phyloP scores from a whole-genome alignment of 2,329 filamentous ascomycete genomes.

The Ophiostoma novo-ulmi region DNA sequence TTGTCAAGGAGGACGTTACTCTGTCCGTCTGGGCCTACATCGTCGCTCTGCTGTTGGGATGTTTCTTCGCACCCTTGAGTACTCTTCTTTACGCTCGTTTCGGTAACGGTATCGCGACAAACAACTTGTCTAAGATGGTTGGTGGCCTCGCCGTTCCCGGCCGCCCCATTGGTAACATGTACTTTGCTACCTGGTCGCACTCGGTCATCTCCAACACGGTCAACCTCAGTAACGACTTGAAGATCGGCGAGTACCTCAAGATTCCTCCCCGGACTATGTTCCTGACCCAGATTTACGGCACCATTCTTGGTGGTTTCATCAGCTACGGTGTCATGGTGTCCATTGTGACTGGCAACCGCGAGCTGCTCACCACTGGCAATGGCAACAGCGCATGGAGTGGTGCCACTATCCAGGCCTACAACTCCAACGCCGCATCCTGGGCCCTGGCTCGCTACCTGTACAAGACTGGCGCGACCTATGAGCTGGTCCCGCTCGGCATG shows the following conservation, averaged over 20 bases:
- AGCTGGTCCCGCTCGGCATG: slow-evolving; percentile 48
- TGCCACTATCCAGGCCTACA: slow-evolving; percentile 46
- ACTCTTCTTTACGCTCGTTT: slow-evolving; percentile 48
- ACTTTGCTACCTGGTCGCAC: slow-evolving; percentile 56
- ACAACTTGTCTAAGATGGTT: slow-evolving; percentile 55
- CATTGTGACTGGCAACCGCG: slow-evolving; percentile 47
- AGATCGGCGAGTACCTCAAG: slow-evolving; percentile 58
- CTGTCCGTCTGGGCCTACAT: slow-evolving; percentile 46
- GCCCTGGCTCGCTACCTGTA: slow-evolving; percentile 52
- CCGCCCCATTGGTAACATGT: slow-evolving; percentile 52
- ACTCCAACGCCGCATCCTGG: slow-evolving; percentile 45
- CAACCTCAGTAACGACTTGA: slow-evolving; percentile 48
- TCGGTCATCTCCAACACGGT: slow-evolving; percentile 50
- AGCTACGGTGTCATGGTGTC: slow-evolving; percentile 46
- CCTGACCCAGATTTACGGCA: slow-evolving; percentile 51
- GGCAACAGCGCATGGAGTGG: slow-evolving; percentile 51
- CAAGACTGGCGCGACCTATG: slow-evolving; percentile 40
- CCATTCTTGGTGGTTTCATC: slow-evolving; percentile 48
- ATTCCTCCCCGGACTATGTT: slow-evolving; percentile 53
- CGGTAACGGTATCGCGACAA: slow-evolving; percentile 54
- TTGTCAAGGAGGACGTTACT: slow-evolving; percentile 43
- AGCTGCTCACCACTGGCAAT: slow-evolving; percentile 41
- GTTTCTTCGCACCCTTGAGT: slow-evolving; percentile 49
- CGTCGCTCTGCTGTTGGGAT: slow-evolving; percentile 41
- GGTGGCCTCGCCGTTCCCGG: slow-evolving; percentile 48